These are phyloP conservation scores for Sonneratia caseolaris DNA, from an alignment of 345 rosid species.

Conservation along the genomic window DNA sequence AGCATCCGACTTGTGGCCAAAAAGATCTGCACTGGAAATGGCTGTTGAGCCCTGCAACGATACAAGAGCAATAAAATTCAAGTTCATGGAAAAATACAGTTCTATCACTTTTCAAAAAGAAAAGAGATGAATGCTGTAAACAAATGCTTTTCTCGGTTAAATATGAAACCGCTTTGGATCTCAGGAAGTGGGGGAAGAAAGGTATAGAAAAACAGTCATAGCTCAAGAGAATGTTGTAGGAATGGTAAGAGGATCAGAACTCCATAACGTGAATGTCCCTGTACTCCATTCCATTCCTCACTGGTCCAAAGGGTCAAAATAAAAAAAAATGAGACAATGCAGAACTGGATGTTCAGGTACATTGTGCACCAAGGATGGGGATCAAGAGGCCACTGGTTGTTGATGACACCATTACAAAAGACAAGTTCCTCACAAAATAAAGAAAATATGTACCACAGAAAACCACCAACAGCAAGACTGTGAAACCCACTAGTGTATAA, in stretches of 20 bases:
- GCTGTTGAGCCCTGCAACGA: conserved; percentile 64
- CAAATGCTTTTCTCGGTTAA: background rate
- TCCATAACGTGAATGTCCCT: too few species aligned
- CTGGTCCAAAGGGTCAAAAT: too few species aligned
- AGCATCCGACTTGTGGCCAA: conserved; percentile 45
- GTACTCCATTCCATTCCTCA: too few species aligned
- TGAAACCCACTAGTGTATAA: background rate
- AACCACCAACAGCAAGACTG: too few species aligned
- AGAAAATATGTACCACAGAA: background rate
- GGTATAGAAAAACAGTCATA: too few species aligned
- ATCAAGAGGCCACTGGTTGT: too few species aligned
- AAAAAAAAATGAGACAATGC: too few species aligned
- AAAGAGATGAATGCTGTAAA: background rate
- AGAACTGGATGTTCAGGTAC: too few species aligned
- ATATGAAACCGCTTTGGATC: background rate
- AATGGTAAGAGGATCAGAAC: too few species aligned
- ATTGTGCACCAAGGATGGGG: too few species aligned
- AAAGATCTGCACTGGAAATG: conserved; percentile 93
- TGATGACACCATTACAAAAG: background rate
- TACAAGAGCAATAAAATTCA: background rate
- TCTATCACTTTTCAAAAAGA: background rate
- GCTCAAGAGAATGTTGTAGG: too few species aligned
- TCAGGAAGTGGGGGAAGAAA: background rate
- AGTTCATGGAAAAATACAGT: background rate
- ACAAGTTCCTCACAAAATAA: background rate